Evolutionary conservation across 768 basidiomycete genomes (phyloP).

Genomic region (Tubosaeta sp.): DNA sequence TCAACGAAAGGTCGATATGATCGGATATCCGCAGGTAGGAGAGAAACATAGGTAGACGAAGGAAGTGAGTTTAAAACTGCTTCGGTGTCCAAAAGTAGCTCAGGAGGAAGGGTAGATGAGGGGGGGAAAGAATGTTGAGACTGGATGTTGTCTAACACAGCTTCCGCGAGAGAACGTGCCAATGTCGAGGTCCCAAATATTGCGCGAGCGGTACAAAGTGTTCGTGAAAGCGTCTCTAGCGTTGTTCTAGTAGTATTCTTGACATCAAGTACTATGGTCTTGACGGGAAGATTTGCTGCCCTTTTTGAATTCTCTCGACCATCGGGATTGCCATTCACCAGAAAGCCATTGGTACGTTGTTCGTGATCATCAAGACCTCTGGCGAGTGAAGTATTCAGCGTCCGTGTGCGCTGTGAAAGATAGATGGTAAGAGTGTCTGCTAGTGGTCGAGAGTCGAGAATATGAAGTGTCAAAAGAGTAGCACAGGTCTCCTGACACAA

Average conservation of each 20-base stretch:
- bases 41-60: slow-evolving; percentile 76
- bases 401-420: slow-evolving; percentile 65
- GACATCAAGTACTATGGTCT: slow-evolving; percentile 45
- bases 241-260: slow-evolving; percentile 48
- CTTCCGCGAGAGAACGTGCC: slow-evolving; percentile 46
- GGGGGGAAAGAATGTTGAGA: slow-evolving; percentile 36
- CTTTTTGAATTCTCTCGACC: neutral
- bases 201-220: slow-evolving; percentile 50
- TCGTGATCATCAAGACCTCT: slow-evolving; percentile 26
- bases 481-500: slow-evolving; percentile 62
- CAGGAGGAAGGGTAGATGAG: slow-evolving; percentile 37
- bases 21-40: slow-evolving; percentile 66
- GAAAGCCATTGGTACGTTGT: slow-evolving; percentile 30
- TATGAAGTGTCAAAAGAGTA: slow-evolving; percentile 74
- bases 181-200: slow-evolving; percentile 47
- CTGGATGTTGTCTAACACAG: slow-evolving; percentile 61
- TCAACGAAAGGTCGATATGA: slow-evolving; percentile 87
- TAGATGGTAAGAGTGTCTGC: slow-evolving; percentile 66
- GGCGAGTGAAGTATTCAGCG: slow-evolving; percentile 44
- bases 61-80: slow-evolving; percentile 67
- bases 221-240: slow-evolving; percentile 54
- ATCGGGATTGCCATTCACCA: slow-evolving; percentile 35
- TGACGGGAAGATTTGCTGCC: slow-evolving; percentile 18
- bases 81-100: slow-evolving; percentile 62
- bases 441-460: slow-evolving; percentile 84